Conservation (phyloP, 78 protist genomes). For the Dictyostelium brefeldianum region DNA sequence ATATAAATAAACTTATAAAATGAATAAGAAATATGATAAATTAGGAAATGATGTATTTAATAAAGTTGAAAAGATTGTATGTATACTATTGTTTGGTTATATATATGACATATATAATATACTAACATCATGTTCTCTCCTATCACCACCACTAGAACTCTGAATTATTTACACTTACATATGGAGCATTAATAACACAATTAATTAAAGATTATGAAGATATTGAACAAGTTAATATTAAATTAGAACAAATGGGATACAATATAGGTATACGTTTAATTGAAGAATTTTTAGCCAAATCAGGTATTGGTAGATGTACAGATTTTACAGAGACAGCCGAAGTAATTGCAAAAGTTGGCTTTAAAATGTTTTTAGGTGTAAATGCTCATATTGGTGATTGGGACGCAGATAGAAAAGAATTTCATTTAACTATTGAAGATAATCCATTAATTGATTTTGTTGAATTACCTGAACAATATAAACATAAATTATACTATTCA, state of each 20-base stretch:
- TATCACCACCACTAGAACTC: too few relatives aligned
- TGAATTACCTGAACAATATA: constrained; percentile 93
- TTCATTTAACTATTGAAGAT: constrained; percentile 88
- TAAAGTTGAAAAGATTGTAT: constrained; percentile 82
- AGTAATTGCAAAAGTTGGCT: constrained; percentile 96
- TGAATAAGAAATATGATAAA: constrained; percentile 76
- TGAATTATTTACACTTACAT: constrained; percentile 97
- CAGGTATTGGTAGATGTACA: constrained; percentile 84
- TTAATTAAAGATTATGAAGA: constrained; percentile 95
- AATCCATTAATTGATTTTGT: constrained; percentile 93
- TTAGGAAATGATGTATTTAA: constrained; percentile 61
- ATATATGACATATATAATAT: too few relatives aligned
- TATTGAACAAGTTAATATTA: constrained; percentile 92
- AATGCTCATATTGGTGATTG: constrained; percentile 83
- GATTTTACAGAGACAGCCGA: constrained; percentile 96
- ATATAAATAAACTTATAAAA: background rate
- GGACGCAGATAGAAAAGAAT: constrained; percentile 79
- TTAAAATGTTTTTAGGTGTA: constrained; percentile 97
- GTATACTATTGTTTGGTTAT: too few relatives aligned
- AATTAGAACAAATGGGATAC: constrained; percentile 98
- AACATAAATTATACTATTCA: constrained; percentile 80
- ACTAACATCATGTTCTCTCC: too few relatives aligned
- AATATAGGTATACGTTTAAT: constrained; percentile 96
- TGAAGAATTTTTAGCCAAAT: constrained; percentile 97
- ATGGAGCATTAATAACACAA: constrained; percentile 98